Percentiles rank a stretch among this genome's conserved stretches.
Evolutionary conservation across 2,329 filamentous ascomycete species (phyloP).

Genomic region (Trichoderma arundinaceum): DNA sequence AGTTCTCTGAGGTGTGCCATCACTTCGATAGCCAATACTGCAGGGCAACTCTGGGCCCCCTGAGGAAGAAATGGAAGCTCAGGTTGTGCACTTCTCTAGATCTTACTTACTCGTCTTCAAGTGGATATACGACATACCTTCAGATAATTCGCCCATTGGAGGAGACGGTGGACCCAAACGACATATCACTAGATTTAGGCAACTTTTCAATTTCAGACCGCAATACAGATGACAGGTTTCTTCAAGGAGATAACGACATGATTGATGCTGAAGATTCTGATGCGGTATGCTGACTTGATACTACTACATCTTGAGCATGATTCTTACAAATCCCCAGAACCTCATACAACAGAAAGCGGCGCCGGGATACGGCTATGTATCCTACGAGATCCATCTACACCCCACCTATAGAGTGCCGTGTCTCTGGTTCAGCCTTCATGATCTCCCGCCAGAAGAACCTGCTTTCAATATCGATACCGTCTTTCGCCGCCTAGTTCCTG

Average conservation of each 20-base stretch:
- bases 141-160: conserved; percentile 63
- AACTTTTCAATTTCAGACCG: conserved; percentile 51
- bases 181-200: conserved; percentile 54
- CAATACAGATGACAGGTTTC: conserved; percentile 33
- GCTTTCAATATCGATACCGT: conserved; percentile 70
- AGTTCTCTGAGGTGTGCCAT: conserved; percentile 70
- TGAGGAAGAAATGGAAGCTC: conserved; percentile 62
- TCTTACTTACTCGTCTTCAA: conserved; percentile 49
- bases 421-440: conserved; percentile 74
- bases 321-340: conserved; percentile 46
- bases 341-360: conserved; percentile 44
- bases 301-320: conserved; percentile 6
- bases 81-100: conserved; percentile 58
- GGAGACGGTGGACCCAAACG: conserved; percentile 49
- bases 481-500: conserved; percentile 72
- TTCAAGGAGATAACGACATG: conserved; percentile 53
- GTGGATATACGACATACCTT: conserved; percentile 58
- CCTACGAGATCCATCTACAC: conserved; percentile 77
- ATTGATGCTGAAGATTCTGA: conserved; percentile 58
- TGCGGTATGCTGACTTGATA: conserved; percentile 48
- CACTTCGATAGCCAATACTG: conserved; percentile 64
- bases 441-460: conserved; percentile 60
- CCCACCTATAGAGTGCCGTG: conserved; percentile 77
- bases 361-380: conserved; percentile 56
- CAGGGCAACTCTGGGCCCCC: conserved; percentile 60